Evolutionary conservation across 1,139 yeast species (phyloP).

Genomic region (Geotrichum cucujoidarum): DNA sequence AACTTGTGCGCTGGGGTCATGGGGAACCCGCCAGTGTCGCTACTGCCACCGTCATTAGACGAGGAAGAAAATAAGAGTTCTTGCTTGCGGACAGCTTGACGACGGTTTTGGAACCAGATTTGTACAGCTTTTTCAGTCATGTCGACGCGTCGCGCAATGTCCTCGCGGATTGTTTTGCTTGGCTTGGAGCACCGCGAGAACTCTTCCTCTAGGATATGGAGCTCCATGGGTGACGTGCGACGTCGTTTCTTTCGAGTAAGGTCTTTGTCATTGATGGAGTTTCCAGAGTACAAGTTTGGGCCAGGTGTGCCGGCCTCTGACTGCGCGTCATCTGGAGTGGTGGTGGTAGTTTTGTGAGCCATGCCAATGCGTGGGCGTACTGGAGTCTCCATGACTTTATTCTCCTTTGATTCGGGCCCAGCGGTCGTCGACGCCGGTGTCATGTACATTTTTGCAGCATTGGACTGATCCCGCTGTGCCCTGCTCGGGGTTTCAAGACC

Average conservation of each 20-base stretch:
- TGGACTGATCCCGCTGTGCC: neutral
- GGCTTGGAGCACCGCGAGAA: conserved; percentile 78
- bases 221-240: conserved; percentile 86
- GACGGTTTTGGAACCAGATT: conserved; percentile 94
- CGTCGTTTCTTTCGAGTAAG: conserved; percentile 90
- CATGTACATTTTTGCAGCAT: conserved; percentile 1
- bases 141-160: conserved; percentile 69
- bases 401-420: neutral
- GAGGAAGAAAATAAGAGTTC: conserved; percentile 7
- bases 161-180: conserved; percentile 64
- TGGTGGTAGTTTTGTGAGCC: neutral
- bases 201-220: conserved; percentile 72
- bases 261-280: conserved; percentile 85
- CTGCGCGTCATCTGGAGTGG: neutral
- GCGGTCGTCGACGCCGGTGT: conserved; percentile 4
- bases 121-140: conserved; percentile 98
- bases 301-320: conserved; percentile 80
- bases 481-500: neutral
- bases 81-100: conserved; percentile 71
- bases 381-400: conserved; percentile 5
- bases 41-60: conserved; percentile 9
- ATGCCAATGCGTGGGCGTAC: neutral
- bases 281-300: conserved; percentile 47
- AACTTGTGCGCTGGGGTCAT: neutral
- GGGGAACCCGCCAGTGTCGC: conserved; percentile 3